A percentile compares a stretch with the other conserved stretches of the same genome.
phyloP scores from a whole-genome alignment of 371 early-diverging fungal species.

The Apophysomyces variabilis region DNA sequence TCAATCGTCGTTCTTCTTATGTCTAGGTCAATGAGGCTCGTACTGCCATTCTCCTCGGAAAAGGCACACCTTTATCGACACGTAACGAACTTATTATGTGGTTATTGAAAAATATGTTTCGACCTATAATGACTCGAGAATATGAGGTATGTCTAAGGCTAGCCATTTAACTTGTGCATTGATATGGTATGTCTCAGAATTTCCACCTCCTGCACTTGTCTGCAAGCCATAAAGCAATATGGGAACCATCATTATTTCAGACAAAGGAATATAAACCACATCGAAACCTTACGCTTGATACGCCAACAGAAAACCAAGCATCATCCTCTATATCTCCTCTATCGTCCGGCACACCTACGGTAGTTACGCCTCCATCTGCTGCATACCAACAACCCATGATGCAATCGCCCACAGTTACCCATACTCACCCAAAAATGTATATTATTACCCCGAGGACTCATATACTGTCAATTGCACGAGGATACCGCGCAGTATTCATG shows the following conservation, averaged over 20 bases:
- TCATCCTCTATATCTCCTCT: not conserved
- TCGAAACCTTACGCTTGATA: not conserved
- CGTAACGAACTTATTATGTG: constrained; percentile 18
- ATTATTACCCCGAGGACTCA: constrained; percentile 72
- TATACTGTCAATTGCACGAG: constrained; percentile 56
- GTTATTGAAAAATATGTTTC: constrained; percentile 19
- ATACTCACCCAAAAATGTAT: constrained; percentile 24
- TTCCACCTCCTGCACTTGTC: constrained; percentile 2
- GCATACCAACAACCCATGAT: not conserved
- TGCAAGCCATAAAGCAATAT: constrained; percentile 1
- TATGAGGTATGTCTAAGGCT: constrained; percentile 14
- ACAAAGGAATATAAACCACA: not conserved
- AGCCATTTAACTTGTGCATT: not conserved
- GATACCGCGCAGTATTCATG: constrained; percentile 70
- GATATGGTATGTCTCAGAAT: not conserved
- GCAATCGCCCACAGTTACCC: not conserved
- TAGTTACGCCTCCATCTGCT: not conserved
- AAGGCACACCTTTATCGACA: constrained; percentile 9
- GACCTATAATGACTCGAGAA: constrained; percentile 14
- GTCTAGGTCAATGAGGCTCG: constrained; percentile 15
- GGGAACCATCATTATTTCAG: not conserved
- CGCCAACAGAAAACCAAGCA: not conserved
- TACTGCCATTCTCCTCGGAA: constrained; percentile 19
- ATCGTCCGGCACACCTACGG: not conserved
- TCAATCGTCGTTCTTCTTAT: not conserved